A percentile compares a stretch with the other conserved stretches of the same genome.
phyloP scores from a whole-genome alignment of 495 filamentous ascomycete species.

The Aspergillus funiculosus region DNA sequence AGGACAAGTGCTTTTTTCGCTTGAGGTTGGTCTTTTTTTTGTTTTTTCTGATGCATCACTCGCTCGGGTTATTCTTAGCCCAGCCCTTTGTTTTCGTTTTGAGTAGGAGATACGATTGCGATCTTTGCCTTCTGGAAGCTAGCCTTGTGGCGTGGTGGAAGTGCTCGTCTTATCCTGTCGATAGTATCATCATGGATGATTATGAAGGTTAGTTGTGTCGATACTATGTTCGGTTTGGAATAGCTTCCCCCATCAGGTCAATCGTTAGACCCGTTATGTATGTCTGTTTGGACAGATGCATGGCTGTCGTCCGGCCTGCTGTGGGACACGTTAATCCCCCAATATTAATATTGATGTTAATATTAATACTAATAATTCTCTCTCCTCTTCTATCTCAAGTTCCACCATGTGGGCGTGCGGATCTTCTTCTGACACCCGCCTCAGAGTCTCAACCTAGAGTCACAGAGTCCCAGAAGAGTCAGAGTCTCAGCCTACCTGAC shows the following conservation, averaged over 20 bases:
- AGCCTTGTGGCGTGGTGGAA: neutral
- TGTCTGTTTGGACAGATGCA: constrained; percentile 5
- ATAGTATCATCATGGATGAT: too few relatives aligned
- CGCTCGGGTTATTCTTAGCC: constrained; percentile 6
- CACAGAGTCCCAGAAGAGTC: too few relatives aligned
- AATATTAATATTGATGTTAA: too few relatives aligned
- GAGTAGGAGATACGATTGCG: too few relatives aligned
- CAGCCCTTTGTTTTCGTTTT: neutral
- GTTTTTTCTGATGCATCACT: constrained; percentile 15
- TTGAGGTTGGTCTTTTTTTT: constrained; percentile 1
- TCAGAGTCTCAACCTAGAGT: neutral
- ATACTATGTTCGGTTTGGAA: too few relatives aligned
- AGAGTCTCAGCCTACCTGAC: too few relatives aligned
- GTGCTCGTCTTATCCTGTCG: too few relatives aligned
- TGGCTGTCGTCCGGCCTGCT: neutral
- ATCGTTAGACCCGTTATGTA: neutral
- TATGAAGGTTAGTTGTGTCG: too few relatives aligned
- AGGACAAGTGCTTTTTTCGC: constrained; percentile 1
- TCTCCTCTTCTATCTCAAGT: neutral
- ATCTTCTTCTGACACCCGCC: too few relatives aligned
- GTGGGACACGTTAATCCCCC: constrained; percentile 7
- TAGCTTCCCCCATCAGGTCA: neutral
- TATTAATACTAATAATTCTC: constrained; percentile 1
- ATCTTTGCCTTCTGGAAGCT: too few relatives aligned
- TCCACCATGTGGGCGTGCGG: neutral